Base-by-base conservation (phyloP, 352 stramenopile genomes). In the Globisporangium perplexum region DNA sequence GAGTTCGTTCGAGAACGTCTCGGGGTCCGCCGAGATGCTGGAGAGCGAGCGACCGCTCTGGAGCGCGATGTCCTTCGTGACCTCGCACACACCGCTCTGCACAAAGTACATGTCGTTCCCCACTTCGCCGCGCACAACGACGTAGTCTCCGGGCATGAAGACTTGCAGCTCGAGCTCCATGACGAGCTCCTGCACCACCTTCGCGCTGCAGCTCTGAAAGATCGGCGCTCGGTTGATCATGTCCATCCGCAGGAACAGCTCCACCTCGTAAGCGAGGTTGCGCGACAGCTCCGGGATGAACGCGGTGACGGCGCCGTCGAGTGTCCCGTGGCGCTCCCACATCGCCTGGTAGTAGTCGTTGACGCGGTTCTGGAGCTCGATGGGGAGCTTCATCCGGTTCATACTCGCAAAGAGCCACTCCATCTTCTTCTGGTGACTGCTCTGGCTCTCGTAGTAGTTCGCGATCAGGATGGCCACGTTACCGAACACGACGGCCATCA, bases 21-120 rank as follows among this genome's bases (percentile, higher is more conserved):
- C 45, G 10, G 28, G 11, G 12, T 59, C 50, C 5, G 1, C 20
- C 12, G 38, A 18, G 20, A 59, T 28, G 17, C 36, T 59, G 8
- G 57, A 39, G 28, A 47, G 35, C 20, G 50, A 55, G 15, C 17
- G 20, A 2, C 46, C 50, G 17, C 50, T 53, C 33, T 60, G 35
- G 22, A 55, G 35, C 2, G 35, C 57, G 22, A 72, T 56, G 50
- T 90, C 78, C 51, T 91, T 90, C 0, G 82, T 93, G 22, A 95
- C 82, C 46, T 95, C 78, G 36, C 82, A 92, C 6, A 83, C 47
- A 1, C 82, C 82, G 26, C 66, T 85, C 47, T 95, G 80, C 7
- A 95, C 78, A 64, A 95, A 95, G 57, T 93, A 95, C 84, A 95
- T 95, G 55, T 95, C 84, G 44, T 90, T 88, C 0, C 82, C 84